A percentile compares a stretch with the other conserved stretches of the same genome.
These are phyloP conservation scores for Aspergillus nidulans DNA, from an alignment of 495 filamentous ascomycete species.

Conservation along the genomic window DNA sequence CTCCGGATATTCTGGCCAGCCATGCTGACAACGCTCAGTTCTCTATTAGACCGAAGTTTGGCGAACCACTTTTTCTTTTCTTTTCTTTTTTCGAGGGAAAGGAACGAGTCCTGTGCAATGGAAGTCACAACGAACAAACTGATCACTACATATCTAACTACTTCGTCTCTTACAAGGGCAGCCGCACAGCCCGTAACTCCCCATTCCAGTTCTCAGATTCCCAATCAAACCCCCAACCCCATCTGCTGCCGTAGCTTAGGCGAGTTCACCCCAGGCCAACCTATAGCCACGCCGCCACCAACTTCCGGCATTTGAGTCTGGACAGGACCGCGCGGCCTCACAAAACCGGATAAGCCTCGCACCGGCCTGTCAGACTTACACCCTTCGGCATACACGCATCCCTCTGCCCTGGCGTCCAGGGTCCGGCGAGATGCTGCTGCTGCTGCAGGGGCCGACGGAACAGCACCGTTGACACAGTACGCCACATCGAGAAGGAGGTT, in stretches of 20 bases:
- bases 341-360: not conserved
- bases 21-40: no score
- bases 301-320: not conserved
- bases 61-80: no score
- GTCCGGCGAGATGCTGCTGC: not conserved
- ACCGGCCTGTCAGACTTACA: not conserved
- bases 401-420: not conserved
- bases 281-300: not conserved
- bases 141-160: no score
- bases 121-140: no score
- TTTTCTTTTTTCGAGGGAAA: no score
- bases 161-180: no score
- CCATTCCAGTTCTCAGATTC: no score
- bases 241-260: not conserved
- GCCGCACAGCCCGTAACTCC: no score
- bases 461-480: slow-evolving; percentile 1
- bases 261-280: slow-evolving; percentile 3
- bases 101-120: no score
- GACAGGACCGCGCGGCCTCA: not conserved
- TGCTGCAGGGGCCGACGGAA: not conserved
- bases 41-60: no score
- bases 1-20: no score
- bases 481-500: not conserved
- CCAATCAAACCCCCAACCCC: not conserved
- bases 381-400: no score